Base-by-base conservation (phyloP, 306 rosid genomes). In the Quercus mongolica region DNA sequence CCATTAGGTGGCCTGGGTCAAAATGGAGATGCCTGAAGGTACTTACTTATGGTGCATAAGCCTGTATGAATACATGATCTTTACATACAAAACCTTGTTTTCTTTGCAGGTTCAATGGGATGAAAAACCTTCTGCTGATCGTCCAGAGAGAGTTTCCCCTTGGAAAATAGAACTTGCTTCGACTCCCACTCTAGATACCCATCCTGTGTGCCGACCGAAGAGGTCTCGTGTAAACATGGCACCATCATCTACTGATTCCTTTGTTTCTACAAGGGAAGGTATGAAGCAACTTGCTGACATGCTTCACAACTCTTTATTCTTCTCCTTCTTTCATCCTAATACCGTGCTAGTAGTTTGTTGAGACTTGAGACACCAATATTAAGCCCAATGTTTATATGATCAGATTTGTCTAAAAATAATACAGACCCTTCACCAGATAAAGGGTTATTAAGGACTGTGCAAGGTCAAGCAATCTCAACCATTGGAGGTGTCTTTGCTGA, bases 1-100 rank as follows among this genome's bases (percentile, higher is more conserved):
- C 78, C 26, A 6, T n/a, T 8, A 84, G 86, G 80, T 88, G 92
- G 92, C 78, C 76, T 46, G 90, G 82, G 15, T 88, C 92, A 69
- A 86, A 86, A 74, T 88, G 92, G 92, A 88, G 92, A 84, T 79
- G 82, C 85, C 88, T 88, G 77, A 88, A 88, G 92, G 92, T 88
- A 86, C 72, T 33, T 19, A 18, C 21, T 9, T 35, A 35, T 33
- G 25, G 9, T 76, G 38, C 46, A 9, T 19, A 41, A 11, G 79
- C 61, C 52, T 14, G 59, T 19, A 12, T 15, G 17, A 54, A 38
- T 23, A n/a, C 57, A 26, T 76, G 46, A 49, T 56, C 51, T 41
- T 84, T 55, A 31, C 51, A 67, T 67, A 25, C 17, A 35, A 35
- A 33, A 33, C 51, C 26, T 35, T 19, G 15, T 33, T 25, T 67